Evolutionary conservation across 1,284 basidiomycete genomes (phyloP).

Genomic region (Calocybe gambosa): DNA sequence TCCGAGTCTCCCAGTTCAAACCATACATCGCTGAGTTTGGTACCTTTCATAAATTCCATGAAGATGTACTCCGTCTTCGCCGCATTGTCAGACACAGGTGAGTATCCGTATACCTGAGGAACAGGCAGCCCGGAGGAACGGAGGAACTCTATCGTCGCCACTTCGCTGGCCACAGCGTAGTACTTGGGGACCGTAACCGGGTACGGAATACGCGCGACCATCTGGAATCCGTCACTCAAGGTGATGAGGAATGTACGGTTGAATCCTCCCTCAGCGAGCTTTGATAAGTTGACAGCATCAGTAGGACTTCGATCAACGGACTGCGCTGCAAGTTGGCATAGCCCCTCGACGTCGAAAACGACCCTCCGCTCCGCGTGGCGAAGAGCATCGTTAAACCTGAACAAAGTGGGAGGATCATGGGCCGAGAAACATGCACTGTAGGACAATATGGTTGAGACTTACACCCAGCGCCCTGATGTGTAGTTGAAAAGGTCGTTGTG

Average conservation of each 20-base stretch:
- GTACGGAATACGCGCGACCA: conserved; percentile 43
- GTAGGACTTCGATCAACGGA: conserved; percentile 29
- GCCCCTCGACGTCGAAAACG: conserved; percentile 35
- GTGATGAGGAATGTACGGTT: conserved; percentile 41
- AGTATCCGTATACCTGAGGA: conserved; percentile 46
- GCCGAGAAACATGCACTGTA: conserved; percentile 25
- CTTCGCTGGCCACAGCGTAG: conserved; percentile 41
- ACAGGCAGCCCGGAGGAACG: conserved; percentile 33
- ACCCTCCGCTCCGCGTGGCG: conserved; percentile 38
- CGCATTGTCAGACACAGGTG: conserved; percentile 39
- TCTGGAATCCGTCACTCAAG: conserved; percentile 21
- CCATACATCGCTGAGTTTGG: conserved; percentile 41
- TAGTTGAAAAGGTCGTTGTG: conserved; percentile 35
- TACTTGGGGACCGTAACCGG: conserved; percentile 30
- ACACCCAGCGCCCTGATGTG: conserved; percentile 38
- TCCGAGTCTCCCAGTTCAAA: conserved; percentile 32
- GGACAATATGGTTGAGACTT: conserved; percentile 26
- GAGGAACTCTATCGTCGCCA: conserved; percentile 34
- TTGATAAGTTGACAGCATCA: conserved; percentile 30
- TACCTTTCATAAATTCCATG: conserved; percentile 43
- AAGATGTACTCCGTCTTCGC: conserved; percentile 48
- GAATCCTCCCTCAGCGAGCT: conserved; percentile 41
- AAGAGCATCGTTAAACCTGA: conserved; percentile 36
- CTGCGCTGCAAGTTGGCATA: conserved; percentile 40
- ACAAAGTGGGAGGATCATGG: conserved; percentile 23